Base-by-base conservation (phyloP, 768 basidiomycete genomes). In the Psilocybe azurescens region DNA sequence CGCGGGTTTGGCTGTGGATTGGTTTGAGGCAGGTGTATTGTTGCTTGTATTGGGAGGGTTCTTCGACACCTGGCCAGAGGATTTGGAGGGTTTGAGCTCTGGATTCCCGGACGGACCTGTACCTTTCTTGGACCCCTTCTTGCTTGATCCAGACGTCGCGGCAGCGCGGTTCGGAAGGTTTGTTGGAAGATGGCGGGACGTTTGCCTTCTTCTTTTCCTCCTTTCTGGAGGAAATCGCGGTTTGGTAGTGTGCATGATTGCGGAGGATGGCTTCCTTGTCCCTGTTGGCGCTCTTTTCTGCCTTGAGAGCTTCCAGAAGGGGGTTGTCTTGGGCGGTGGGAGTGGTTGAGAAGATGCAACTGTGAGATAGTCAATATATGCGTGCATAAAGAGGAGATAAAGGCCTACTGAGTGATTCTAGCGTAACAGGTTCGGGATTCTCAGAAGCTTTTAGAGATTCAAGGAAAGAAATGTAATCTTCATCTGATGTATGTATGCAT, bases 221-320 rank as follows among this genome's bases (percentile, higher is more conserved):
- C 71, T 76, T 81, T 53, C 78, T 75, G 7, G 28, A 71, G 47
- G 10, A 70, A 1, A 71, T 67, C 3, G 70, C 70, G 5, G 71
- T 65, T 53, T 74, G 72, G 39, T 90, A 89, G 70, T 90, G 91
- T 0, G 86, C 83, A 41, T 93, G 90, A 59, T 87, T 90, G 41
- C 89, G 86, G 33, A 88, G 77, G 60, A 89, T 91, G 30, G 86
- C 77, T 67, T 89, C 88, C 69, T 88, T 93, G 71, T 91, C 92
- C 68, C 84, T 89, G 68, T 86, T 84, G 0, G 86, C 84, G 5
- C 82, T 81, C 70, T 89, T 91, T 73, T 94, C 90, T 0, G 93
- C 91, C 66, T 94, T 93, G 64, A 99, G 87, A 1, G 95, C 94
- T 71, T 97, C 96, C 51, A 99, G 86, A 20, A 99, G 85, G 0